phyloP scores from a whole-genome alignment of 1,139 yeast species.

The Zygoascus meyerae region DNA sequence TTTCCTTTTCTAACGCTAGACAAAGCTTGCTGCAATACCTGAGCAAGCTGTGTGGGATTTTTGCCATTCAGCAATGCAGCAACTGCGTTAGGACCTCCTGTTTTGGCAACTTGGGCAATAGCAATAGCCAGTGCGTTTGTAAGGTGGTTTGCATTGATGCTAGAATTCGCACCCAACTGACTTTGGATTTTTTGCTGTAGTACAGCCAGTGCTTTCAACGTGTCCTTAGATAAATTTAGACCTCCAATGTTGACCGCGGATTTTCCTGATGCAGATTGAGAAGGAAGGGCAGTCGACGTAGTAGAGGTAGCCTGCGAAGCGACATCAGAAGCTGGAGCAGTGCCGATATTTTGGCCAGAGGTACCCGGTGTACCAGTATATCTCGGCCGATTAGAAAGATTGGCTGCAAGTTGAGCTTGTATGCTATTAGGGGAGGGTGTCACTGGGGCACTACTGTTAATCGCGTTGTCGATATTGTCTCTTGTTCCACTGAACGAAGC shows the following conservation, averaged over 20 bases:
- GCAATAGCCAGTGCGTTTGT: constrained; percentile 94
- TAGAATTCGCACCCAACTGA: constrained; percentile 31
- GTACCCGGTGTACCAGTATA: constrained; percentile 5
- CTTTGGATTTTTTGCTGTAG: constrained; percentile 34
- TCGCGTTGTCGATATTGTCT: constrained; percentile 1
- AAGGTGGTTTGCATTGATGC: constrained; percentile 47
- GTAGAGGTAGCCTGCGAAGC: constrained; percentile 3
- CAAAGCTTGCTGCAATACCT: constrained; percentile 75
- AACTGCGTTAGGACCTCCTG: constrained; percentile 62
- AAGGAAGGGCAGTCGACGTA: background rate
- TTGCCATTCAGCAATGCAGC: constrained; percentile 69
- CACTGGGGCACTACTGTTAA: constrained; percentile 4
- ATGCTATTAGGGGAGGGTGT: constrained; percentile 22
- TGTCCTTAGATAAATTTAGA: constrained; percentile 31
- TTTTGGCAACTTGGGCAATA: constrained; percentile 84
- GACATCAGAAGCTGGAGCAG: background rate
- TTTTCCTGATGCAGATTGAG: background rate
- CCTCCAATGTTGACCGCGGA: constrained; percentile 16
- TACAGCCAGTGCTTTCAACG: constrained; percentile 32
- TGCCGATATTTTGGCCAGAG: constrained; percentile 8
- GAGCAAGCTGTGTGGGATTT: constrained; percentile 82
- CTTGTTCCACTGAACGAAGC: constrained; percentile 6
- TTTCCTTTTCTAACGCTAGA: constrained; percentile 39
- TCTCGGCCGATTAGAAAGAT: constrained; percentile 10
- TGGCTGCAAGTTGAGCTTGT: constrained; percentile 23